Evolutionary conservation across 441 rosid genomes (phyloP).

Genomic region (Melastoma candidum): DNA sequence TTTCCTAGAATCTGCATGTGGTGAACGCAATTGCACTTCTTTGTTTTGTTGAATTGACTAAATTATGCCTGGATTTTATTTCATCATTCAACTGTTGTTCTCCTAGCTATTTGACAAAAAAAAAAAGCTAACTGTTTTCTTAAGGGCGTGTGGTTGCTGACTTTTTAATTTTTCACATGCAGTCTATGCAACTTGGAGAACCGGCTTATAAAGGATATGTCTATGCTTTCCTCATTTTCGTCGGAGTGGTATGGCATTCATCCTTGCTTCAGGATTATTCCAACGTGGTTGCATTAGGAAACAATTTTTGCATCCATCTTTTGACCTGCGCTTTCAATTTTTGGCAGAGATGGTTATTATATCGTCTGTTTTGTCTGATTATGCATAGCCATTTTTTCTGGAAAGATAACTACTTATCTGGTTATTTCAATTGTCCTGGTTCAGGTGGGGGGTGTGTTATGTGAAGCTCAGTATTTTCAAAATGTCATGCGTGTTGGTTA

Average conservation of each 20-base stretch:
- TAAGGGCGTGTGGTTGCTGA: not conserved
- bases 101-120: not conserved
- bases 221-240: constrained; percentile 1
- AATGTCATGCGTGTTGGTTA: constrained; percentile 10
- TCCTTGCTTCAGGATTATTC: not conserved
- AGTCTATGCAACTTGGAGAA: constrained; percentile 8
- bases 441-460: constrained; percentile 10
- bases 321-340: too few relatives aligned
- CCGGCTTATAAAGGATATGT: constrained; percentile 8
- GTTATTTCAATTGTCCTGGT: not conserved
- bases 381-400: too few relatives aligned
- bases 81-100: too few relatives aligned
- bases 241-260: constrained; percentile 8
- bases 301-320: too few relatives aligned
- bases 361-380: too few relatives aligned
- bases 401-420: too few relatives aligned
- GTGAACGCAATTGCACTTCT: too few relatives aligned
- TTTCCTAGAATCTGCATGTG: too few relatives aligned
- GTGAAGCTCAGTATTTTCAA: constrained; percentile 11
- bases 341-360: too few relatives aligned
- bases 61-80: too few relatives aligned
- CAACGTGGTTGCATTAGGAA: not conserved
- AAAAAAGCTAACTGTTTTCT: not conserved
- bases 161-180: not conserved
- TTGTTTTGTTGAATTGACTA: too few relatives aligned